Evolutionary conservation across 768 basidiomycete species (phyloP).

Genomic region (Suillus spraguei): DNA sequence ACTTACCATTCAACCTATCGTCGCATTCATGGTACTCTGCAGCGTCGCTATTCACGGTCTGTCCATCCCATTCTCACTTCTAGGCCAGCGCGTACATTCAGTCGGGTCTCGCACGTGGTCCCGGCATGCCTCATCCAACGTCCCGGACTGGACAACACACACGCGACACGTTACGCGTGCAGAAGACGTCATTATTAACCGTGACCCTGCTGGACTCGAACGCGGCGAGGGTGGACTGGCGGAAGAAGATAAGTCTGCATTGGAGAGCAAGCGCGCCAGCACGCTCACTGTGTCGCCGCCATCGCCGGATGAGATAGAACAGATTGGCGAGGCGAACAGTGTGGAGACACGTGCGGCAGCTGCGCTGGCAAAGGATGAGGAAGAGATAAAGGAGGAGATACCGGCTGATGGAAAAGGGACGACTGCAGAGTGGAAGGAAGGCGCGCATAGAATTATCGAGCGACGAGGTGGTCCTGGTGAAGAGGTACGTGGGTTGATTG

Average conservation of each 20-base stretch:
- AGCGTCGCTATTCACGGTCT: slow-evolving; percentile 89
- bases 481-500: slow-evolving; percentile 51
- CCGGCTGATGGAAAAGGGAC: slow-evolving; percentile 47
- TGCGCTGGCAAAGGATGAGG: slow-evolving; percentile 17
- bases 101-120: slow-evolving; percentile 85
- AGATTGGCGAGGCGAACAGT: slow-evolving; percentile 12
- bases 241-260: slow-evolving; percentile 31
- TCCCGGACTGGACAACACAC: slow-evolving; percentile 85
- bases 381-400: slow-evolving; percentile 35
- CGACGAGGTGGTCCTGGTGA: slow-evolving; percentile 56
- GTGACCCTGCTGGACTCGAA: slow-evolving; percentile 65
- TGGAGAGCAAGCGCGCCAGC: slow-evolving; percentile 29
- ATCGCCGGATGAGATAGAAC: slow-evolving; percentile 15
- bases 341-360: slow-evolving; percentile 16
- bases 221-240: slow-evolving; percentile 38
- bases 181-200: slow-evolving; percentile 84
- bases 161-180: slow-evolving; percentile 69
- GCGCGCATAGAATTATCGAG: slow-evolving; percentile 68
- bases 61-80: slow-evolving; percentile 93
- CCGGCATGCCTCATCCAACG: slow-evolving; percentile 53
- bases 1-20: slow-evolving; percentile 86
- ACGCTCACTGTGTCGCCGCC: slow-evolving; percentile 11
- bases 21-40: slow-evolving; percentile 91
- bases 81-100: slow-evolving; percentile 88
- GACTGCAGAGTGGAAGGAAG: slow-evolving; percentile 68